Evolutionary conservation across 441 rosid species (phyloP).

Genomic region (Erysimum pusillum): DNA sequence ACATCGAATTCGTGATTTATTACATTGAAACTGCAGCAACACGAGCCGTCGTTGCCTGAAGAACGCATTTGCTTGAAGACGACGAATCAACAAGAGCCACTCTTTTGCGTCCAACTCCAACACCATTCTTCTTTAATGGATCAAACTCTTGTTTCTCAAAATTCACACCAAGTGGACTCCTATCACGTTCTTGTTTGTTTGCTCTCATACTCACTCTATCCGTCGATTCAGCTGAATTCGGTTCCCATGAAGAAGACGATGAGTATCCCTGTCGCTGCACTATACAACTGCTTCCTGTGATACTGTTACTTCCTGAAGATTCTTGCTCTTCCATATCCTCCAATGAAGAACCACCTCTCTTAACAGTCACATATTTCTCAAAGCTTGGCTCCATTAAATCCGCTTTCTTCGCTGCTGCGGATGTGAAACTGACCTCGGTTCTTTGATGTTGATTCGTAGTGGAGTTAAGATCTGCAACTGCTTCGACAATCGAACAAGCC

Average conservation of each 20-base stretch:
- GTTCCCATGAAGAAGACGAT: constrained; percentile 74
- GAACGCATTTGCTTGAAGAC: constrained; percentile 43
- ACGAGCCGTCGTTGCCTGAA: constrained; percentile 47
- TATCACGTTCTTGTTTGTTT: constrained; percentile 55
- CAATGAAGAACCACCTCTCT: constrained; percentile 37
- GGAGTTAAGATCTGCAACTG: constrained; percentile 87
- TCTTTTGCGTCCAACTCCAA: constrained; percentile 61
- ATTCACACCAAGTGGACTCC: constrained; percentile 55
- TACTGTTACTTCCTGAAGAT: constrained; percentile 59
- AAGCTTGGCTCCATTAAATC: constrained; percentile 81
- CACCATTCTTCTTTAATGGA: constrained; percentile 46
- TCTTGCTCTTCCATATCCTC: constrained; percentile 64
- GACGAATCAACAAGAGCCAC: constrained; percentile 40
- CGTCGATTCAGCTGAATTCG: constrained; percentile 75
- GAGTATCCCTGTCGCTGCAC: constrained; percentile 56
- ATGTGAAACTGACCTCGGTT: constrained; percentile 39
- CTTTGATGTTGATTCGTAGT: constrained; percentile 52
- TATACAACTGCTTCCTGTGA: constrained; percentile 56
- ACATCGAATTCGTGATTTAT: constrained; percentile 11
- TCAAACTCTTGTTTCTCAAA: constrained; percentile 44
- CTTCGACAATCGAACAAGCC: constrained; percentile 88
- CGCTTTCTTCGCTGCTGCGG: constrained; percentile 50
- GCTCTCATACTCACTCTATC: constrained; percentile 76
- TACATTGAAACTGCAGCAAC: constrained; percentile 57
- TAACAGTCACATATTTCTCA: constrained; percentile 44